Base-by-base conservation (phyloP, 345 rosid genomes). In the Gossypium rotundifolium region DNA sequence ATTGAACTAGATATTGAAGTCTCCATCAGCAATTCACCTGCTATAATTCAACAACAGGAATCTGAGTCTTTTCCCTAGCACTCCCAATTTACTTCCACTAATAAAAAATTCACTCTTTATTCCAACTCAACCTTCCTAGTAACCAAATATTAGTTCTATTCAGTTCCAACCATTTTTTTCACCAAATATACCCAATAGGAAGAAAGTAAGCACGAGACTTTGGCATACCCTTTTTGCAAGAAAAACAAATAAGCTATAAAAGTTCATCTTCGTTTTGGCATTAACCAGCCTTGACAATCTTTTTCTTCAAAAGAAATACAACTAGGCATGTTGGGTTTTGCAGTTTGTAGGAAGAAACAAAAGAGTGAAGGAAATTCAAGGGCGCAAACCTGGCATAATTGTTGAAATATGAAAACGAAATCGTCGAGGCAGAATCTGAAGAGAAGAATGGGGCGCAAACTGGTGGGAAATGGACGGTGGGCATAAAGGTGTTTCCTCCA, bases 1-100 rank as follows among this genome's bases (percentile, higher is more conserved):
- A 81, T 65, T 65, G 85, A 81, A 85, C 75, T 48, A 79, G 79
- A 71, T 57, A 85, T 75, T 49, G 78, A 84, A 81, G 76, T 82
- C 75, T 80, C 67, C 48, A 82, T 76, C 80, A 84, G 76, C 87
- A 45, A 48, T 48, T 49, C 57, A 13, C 7, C 13, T 22, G 29
- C 49, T 49, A 49, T 51, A 69, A 49, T 49, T 9, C 71, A 67
- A 67, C n/a, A 11, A 45, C 12, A 66, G 22, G 10, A 27, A 1
- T 16, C 51, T 51, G 45, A 23, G 45, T 16, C 42, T 52, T 70
- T 25, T 52, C 73, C 20, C 45, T 52, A 27, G 27, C 25, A 52
- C 13, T 29, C 59, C 17, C 40, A 70, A 69, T 29, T 70, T 52
- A 70, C 73, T 29, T 70, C 60, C 73, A 52, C 46, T 4, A 18